Percentiles rank a stretch among this genome's conserved stretches.
These are phyloP conservation scores for Massospora cicadina DNA, from an alignment of 371 early-diverging fungal genomes.

Conservation along the genomic window DNA sequence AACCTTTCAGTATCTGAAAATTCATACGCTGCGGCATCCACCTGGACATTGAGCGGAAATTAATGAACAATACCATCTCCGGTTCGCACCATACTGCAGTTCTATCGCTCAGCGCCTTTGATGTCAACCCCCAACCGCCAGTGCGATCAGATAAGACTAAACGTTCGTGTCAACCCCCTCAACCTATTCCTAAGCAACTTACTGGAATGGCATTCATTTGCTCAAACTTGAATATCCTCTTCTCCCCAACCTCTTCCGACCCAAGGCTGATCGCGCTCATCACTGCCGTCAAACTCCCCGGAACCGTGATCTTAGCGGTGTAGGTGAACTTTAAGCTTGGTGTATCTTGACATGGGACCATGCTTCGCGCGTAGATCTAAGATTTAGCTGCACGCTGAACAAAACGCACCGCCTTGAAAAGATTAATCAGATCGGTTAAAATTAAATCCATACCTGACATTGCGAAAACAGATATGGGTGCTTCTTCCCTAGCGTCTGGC, in stretches of 20 bases:
- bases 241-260: constrained; percentile 25
- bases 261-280: constrained; percentile 42
- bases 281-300: constrained; percentile 45
- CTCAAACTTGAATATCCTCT: constrained; percentile 37
- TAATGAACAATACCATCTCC: constrained; percentile 28
- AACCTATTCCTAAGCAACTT: not conserved
- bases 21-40: no score
- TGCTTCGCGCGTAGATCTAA: constrained; percentile 82
- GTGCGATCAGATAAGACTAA: constrained; percentile 75
- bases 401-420: constrained; percentile 10
- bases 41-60: no score
- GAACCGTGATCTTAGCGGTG: constrained; percentile 52
- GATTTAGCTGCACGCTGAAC: not conserved
- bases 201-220: constrained; percentile 53
- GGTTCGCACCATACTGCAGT: constrained; percentile 92
- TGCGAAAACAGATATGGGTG: constrained; percentile 92
- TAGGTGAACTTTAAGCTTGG: constrained; percentile 85
- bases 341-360: constrained; percentile 84
- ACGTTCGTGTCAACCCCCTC: not conserved
- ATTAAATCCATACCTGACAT: constrained; percentile 48
- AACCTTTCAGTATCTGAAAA: constrained; percentile 84
- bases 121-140: constrained; percentile 77
- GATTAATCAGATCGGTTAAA: not conserved
- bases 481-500: constrained; percentile 84
- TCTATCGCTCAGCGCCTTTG: constrained; percentile 70